Evolutionary conservation across 2,329 filamentous ascomycete species (phyloP).

Genomic region (Septoria petroselini): DNA sequence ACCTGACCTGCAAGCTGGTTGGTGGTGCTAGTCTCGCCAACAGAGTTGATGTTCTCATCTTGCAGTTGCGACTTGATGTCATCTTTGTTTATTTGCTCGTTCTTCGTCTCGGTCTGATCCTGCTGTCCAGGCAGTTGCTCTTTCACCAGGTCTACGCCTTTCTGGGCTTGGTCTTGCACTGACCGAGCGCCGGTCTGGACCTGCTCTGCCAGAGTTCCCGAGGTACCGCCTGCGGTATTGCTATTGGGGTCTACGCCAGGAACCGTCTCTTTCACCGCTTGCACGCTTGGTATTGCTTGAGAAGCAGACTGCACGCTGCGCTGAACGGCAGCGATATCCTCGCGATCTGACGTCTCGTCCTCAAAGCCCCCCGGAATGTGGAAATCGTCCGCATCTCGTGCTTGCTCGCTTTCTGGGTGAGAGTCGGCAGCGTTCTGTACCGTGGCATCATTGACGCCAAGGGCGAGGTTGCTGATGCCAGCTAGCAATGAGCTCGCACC

Average conservation of each 20-base stretch:
- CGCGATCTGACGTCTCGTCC: slow-evolving; percentile 4
- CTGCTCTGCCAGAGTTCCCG: background rate
- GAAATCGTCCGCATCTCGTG: slow-evolving; percentile 12
- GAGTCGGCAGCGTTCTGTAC: slow-evolving; percentile 5
- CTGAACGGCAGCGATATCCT: slow-evolving; percentile 3
- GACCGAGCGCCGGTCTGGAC: background rate
- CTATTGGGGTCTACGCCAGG: background rate
- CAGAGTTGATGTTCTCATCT: background rate
- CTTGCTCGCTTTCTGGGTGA: slow-evolving; percentile 17
- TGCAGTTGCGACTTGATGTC: slow-evolving; percentile 9
- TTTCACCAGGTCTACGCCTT: slow-evolving; percentile 1
- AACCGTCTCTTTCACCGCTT: slow-evolving; percentile 8
- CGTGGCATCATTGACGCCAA: slow-evolving; percentile 3
- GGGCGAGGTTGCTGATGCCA: slow-evolving; percentile 15
- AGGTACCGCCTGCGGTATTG: too few relatives aligned
- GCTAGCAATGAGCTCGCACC: slow-evolving; percentile 14
- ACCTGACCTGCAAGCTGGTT: slow-evolving; percentile 3
- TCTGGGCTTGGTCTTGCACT: background rate
- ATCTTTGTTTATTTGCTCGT: slow-evolving; percentile 9
- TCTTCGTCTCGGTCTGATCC: background rate
- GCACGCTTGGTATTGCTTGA: slow-evolving; percentile 2
- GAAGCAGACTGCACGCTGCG: slow-evolving; percentile 8
- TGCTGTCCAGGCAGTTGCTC: slow-evolving; percentile 1
- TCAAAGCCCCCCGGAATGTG: slow-evolving; percentile 18
- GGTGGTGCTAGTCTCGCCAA: background rate